Evolutionary conservation across 2,329 filamentous ascomycete species (phyloP).

Genomic region (Beauveria australis): DNA sequence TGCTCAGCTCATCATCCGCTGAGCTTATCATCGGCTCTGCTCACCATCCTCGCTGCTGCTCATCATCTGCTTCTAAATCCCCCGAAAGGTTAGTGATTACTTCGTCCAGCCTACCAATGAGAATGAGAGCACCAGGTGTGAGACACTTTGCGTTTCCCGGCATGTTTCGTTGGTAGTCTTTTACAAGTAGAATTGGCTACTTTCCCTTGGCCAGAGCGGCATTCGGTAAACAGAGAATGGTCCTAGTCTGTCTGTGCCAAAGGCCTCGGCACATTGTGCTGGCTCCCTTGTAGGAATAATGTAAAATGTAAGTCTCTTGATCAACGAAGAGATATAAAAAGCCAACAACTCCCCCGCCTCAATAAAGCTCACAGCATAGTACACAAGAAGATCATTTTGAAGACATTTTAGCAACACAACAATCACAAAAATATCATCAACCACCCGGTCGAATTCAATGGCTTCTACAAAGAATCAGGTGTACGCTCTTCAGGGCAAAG

Average conservation of each 20-base stretch:
- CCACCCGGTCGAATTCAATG: background rate
- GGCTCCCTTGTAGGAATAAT: background rate
- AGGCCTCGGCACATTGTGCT: background rate
- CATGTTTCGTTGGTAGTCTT: background rate
- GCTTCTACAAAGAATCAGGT: background rate
- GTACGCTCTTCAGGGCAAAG: constrained; percentile 29
- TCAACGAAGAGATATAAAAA: background rate
- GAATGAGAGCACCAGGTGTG: background rate
- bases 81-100: background rate
- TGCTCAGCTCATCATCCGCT: background rate
- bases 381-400: background rate
- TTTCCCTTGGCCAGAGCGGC: background rate
- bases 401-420: background rate
- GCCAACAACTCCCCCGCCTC: background rate
- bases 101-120: background rate
- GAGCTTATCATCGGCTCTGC: background rate
- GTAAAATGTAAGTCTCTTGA: background rate
- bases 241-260: background rate
- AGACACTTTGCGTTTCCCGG: background rate
- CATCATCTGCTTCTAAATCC: background rate
- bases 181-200: background rate
- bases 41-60: background rate
- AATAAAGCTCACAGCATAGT: background rate
- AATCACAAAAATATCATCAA: background rate
- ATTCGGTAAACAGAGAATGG: background rate